Evolutionary conservation across 768 basidiomycete genomes (phyloP).

Genomic region (Suillus alpinus): DNA sequence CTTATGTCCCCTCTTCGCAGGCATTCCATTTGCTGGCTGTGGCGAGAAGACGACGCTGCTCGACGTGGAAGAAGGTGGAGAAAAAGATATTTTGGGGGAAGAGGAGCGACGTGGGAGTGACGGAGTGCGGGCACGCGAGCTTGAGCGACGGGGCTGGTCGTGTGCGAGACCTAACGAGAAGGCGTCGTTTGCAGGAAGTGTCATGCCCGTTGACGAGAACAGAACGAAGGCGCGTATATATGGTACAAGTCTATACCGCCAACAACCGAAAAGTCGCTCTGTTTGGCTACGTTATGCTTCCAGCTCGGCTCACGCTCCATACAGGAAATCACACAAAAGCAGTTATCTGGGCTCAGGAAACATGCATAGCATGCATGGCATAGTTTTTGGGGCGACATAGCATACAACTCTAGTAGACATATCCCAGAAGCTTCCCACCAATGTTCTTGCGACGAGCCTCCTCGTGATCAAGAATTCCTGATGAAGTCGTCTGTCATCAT

Average conservation of each 20-base stretch:
- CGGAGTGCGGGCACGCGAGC: slow-evolving; percentile 21
- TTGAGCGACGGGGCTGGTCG: slow-evolving; percentile 31
- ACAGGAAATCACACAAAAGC: slow-evolving; percentile 3
- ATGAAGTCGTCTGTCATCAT: slow-evolving; percentile 78
- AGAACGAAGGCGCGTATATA: background rate
- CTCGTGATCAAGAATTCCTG: slow-evolving; percentile 98
- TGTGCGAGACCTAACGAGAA: slow-evolving; percentile 34
- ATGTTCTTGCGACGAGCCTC: slow-evolving; percentile 98
- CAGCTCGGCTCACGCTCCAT: background rate
- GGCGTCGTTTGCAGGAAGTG: slow-evolving; percentile 34
- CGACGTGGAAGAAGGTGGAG: slow-evolving; percentile 11
- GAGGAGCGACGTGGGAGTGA: slow-evolving; percentile 40
- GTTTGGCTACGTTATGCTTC: background rate
- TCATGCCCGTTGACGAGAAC: slow-evolving; percentile 16
- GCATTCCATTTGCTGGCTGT: slow-evolving; percentile 34
- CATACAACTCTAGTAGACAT: slow-evolving; percentile 70
- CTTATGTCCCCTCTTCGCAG: slow-evolving; percentile 31
- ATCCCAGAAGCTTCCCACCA: slow-evolving; percentile 92
- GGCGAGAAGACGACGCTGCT: slow-evolving; percentile 12
- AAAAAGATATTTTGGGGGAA: slow-evolving; percentile 46
- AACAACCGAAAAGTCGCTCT: background rate
- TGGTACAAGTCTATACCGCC: background rate
- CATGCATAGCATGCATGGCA: slow-evolving; percentile 6
- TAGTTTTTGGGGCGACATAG: slow-evolving; percentile 18
- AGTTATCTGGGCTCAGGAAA: slow-evolving; percentile 8